phyloP scores from a whole-genome alignment of 176 grass and related monocot species.

The Musa acuminata region DNA sequence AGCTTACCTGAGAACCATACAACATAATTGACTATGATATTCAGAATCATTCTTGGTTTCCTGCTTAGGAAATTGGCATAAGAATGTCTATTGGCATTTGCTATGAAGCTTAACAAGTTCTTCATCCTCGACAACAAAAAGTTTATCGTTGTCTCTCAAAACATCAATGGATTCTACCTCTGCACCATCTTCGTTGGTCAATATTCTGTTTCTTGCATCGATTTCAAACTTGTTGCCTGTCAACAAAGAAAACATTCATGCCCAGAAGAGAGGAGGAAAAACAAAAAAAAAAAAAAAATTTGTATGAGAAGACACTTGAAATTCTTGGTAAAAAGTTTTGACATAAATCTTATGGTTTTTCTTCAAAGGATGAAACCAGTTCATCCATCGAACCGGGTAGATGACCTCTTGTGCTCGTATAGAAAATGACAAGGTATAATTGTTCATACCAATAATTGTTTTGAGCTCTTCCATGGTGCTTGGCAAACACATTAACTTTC shows the following conservation, averaged over 20 bases:
- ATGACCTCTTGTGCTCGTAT: not conserved
- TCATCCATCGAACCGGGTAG: no score
- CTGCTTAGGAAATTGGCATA: not conserved
- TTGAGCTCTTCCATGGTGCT: constrained; percentile 65
- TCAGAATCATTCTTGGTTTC: not conserved
- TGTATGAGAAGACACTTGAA: not conserved
- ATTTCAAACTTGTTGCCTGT: constrained; percentile 62
- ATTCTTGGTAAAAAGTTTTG: not conserved
- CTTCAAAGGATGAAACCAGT: not conserved
- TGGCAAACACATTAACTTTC: constrained; percentile 66
- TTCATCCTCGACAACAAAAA: constrained; percentile 47
- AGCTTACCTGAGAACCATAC: not conserved
- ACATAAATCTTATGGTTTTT: no score
- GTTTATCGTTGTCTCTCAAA: constrained; percentile 75
- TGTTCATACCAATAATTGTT: constrained; percentile 34
- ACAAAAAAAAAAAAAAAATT: no score
- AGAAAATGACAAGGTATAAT: not conserved
- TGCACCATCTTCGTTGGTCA: constrained; percentile 54
- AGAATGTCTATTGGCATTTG: not conserved
- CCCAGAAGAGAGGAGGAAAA: not conserved
- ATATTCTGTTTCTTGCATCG: constrained; percentile 15
- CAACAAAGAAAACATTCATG: constrained; percentile 7
- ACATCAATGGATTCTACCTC: constrained; percentile 74
- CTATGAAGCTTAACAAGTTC: constrained; percentile 19
- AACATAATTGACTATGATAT: not conserved